Base-by-base conservation (phyloP, 1,139 yeast species). In the Geotrichum europaeum region DNA sequence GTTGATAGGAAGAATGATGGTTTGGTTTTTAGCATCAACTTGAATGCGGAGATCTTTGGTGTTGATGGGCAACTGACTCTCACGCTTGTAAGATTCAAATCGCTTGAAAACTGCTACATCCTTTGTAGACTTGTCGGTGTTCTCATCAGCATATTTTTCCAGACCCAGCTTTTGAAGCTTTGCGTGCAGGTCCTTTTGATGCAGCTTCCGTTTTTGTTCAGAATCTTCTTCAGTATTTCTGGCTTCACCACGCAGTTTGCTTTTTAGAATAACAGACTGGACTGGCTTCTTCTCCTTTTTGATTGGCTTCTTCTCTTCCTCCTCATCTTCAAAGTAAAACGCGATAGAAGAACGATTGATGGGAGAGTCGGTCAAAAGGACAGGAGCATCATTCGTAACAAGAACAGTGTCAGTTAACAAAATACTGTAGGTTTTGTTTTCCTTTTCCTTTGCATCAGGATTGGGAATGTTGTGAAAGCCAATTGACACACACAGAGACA, bases 31-130 rank as follows among this genome's bases (percentile, higher is more conserved):
- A 72, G 84, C 80, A 73, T 94, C 99, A 61, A 94, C 92, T 70
- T 88, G 94, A 64, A 94, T 85, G 72, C 86, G 86, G 72, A 94
- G 80, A 72, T 92, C 97, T 68, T 86, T 83, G 20, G 91, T 96
- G 67, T 84, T 83, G 51, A 79, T 77, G 47, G 99, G 99, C 65
- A 94, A 84, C 77, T 94, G 98, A 6, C 92, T 81, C 71, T 94
- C 99, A 68, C 97, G 82, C 55, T 92, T 85, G 75, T 94, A 94
- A 0, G 98, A 91, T 76, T 94, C 99, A 74, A 89, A 94, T 72
- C 89, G 87, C 70, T 89, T 90, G 78, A 94, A 90, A 36, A 86
- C 87, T 10, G 88, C 89, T 66, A 84, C 85, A 64, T 81, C 80
- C 57, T 85, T 95, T 56, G 81, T 81, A 73, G 84, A 94, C 56